These are phyloP conservation scores for Atkinsonella hypoxylon DNA, from an alignment of 2,329 filamentous ascomycete species.

Conservation along the genomic window DNA sequence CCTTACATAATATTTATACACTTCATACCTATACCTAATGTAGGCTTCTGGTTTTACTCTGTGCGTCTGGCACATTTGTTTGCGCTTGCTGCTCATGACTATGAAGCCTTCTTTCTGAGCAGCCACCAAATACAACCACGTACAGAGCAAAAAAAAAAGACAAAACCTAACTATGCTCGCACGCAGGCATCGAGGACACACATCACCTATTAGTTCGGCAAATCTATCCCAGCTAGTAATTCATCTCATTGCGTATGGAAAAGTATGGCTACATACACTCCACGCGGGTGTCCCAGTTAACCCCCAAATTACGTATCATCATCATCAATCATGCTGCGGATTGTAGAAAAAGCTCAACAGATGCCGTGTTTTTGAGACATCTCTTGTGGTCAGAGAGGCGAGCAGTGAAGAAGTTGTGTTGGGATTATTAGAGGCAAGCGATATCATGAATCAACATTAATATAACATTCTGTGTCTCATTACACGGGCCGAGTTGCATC, in stretches of 20 bases:
- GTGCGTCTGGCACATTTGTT: no score
- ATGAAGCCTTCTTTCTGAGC: no score
- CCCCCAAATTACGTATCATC: conserved; percentile 9
- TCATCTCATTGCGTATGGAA: conserved; percentile 11
- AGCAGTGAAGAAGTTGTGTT: conserved; percentile 10
- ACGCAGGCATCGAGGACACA: background rate
- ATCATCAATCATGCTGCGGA: conserved; percentile 13
- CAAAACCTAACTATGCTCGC: no score
- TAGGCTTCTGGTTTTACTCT: no score
- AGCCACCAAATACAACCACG: no score
- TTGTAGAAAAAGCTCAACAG: conserved; percentile 9
- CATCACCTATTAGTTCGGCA: background rate
- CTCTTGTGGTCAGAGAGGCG: conserved; percentile 4
- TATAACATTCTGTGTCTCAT: conserved; percentile 10
- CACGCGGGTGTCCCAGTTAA: conserved; percentile 10
- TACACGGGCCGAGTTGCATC: background rate
- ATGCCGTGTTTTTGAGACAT: conserved; percentile 4
- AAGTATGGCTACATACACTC: conserved; percentile 15
- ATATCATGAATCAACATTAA: conserved; percentile 10
- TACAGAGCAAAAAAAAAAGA: no score
- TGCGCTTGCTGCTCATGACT: no score
- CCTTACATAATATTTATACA: no score
- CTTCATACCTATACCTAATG: no score
- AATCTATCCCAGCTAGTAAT: conserved; percentile 4
- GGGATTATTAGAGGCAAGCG: conserved; percentile 10